Evolutionary conservation across 1,139 yeast genomes (phyloP), one percentile per base, ranked within the genome.

Genomic region (Torulaspora globosa): DNA sequence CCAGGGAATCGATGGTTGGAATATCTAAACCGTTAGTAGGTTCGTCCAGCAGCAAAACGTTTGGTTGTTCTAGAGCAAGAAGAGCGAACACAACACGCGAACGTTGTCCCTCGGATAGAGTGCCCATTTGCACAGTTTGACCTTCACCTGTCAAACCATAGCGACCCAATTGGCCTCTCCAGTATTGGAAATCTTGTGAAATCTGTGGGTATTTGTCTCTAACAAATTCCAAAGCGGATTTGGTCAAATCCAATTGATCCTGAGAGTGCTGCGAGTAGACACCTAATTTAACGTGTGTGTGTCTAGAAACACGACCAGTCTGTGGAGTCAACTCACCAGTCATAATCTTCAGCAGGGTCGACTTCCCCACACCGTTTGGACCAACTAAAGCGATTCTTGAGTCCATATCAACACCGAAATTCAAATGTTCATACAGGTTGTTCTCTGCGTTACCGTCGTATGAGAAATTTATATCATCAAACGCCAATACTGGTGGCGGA

Each of bases 1-100:
- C 98, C 65, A 92, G 78, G 36, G 98, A 92, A 72, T 94, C 98
- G 66, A 92, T 92, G 40, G 98, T 90, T 63, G 97, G 87, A 62
- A 94, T 90, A 76, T 94, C 98, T 71, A 94, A 78, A 79, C 97
- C 98, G 79, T 92, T 92, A 60, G 98, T 92, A 79, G 98, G 98
- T 82, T 94, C 98, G 76, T 92, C 98, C 73, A 92, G 78, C 67
- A 92, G 75, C 63, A 92, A 77, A 72, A 92, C 87, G 73, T 92
- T 92, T 65, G 99, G 98, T 56, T 85, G 76, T 73, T 92, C 97
- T 59, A 92, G 78, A 40, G 98, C 98, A 63, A 92, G 78, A 60
- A 92, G 76, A 16, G 98, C 98, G 66, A 92, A 94, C 51, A 92
- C 98, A 57, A 92, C 98, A 74, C 98, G 84, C 54, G 97, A 89